Conservation (phyloP, 2,329 filamentous ascomycete genomes). For the Zasmidium citrigriseum region DNA sequence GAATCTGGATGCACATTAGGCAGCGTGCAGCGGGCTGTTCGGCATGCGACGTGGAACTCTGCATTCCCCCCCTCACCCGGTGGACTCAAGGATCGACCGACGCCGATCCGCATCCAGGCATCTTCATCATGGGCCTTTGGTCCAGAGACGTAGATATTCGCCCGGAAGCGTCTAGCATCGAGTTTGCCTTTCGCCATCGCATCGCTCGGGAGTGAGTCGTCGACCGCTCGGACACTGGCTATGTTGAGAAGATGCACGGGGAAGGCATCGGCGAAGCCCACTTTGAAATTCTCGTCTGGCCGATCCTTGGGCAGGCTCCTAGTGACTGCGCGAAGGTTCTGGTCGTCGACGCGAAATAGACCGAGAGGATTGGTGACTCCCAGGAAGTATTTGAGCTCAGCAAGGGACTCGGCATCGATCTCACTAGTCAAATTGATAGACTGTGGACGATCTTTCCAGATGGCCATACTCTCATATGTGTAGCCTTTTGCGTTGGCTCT, state of each 20-base stretch:
- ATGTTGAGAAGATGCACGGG: constrained; percentile 70
- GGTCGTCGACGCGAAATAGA: constrained; percentile 66
- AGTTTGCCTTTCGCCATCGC: constrained; percentile 51
- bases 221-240: constrained; percentile 63
- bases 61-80: neutral
- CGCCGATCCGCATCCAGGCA: constrained; percentile 63
- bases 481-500: constrained; percentile 64
- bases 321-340: constrained; percentile 58
- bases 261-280: constrained; percentile 72
- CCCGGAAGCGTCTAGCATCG: constrained; percentile 65
- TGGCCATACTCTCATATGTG: constrained; percentile 59
- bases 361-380: constrained; percentile 67
- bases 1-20: constrained; percentile 68
- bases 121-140: constrained; percentile 68
- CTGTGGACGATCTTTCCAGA: constrained; percentile 63
- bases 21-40: constrained; percentile 69
- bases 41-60: constrained; percentile 59
- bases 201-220: constrained; percentile 56
- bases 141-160: constrained; percentile 71
- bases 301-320: constrained; percentile 61
- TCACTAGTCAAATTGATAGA: constrained; percentile 49
- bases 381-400: constrained; percentile 65
- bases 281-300: constrained; percentile 62
- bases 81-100: constrained; percentile 32
- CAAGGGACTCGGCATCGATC: constrained; percentile 56